Conservation (phyloP, 2,329 filamentous ascomycete species). For the Pyrenophora tritici-repentis region DNA sequence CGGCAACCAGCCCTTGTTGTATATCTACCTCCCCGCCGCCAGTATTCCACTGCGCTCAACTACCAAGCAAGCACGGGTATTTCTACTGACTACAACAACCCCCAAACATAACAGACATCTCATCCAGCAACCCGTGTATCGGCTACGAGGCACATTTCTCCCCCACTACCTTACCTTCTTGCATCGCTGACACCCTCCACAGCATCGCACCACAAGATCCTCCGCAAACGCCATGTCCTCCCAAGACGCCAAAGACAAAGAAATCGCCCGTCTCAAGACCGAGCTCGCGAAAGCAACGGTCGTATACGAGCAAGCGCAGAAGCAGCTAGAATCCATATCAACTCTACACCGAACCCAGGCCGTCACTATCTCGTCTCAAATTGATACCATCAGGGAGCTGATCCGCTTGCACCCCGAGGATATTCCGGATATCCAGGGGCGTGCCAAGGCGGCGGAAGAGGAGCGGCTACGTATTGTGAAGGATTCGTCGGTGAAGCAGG, state of each 20-base stretch:
- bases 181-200: too few relatives aligned
- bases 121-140: too few relatives aligned
- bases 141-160: too few relatives aligned
- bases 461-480: neutral
- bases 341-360: neutral
- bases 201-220: too few relatives aligned
- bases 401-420: neutral
- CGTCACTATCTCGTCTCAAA: neutral
- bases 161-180: too few relatives aligned
- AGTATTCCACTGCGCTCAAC: too few relatives aligned
- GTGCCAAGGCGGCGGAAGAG: neutral
- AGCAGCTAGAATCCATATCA: neutral
- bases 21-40: too few relatives aligned
- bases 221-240: slow-evolving; percentile 1
- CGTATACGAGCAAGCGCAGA: neutral
- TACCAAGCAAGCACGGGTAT: too few relatives aligned
- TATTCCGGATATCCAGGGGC: neutral
- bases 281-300: neutral
- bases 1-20: too few relatives aligned
- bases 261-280: neutral
- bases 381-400: neutral
- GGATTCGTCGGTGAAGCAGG: neutral
- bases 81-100: too few relatives aligned
- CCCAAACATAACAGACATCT: too few relatives aligned
- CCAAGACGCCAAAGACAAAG: neutral